Evolutionary conservation across 352 stramenopile species (phyloP).

Genomic region (Globisporangium iwayamae): DNA sequence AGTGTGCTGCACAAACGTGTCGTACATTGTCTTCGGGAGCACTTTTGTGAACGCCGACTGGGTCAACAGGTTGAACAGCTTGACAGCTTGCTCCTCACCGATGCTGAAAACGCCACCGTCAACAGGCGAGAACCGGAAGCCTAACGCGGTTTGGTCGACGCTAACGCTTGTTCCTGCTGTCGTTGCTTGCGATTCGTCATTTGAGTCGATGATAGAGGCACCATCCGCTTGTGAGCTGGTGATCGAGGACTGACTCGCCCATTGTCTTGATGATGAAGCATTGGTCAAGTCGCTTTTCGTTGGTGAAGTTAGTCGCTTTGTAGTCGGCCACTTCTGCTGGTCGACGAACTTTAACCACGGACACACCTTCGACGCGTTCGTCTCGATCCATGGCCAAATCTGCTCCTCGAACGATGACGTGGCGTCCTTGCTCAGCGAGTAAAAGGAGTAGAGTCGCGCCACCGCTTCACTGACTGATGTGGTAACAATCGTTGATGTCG

Average conservation of each 20-base stretch:
- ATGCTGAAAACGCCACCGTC: constrained; percentile 60
- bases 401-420: constrained; percentile 32
- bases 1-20: constrained; percentile 85
- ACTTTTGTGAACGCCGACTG: constrained; percentile 74
- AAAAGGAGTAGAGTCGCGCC: constrained; percentile 41
- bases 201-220: constrained; percentile 10
- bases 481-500: constrained; percentile 49
- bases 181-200: constrained; percentile 18
- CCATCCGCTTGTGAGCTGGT: constrained; percentile 19
- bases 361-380: constrained; percentile 41
- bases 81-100: constrained; percentile 48
- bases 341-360: constrained; percentile 75
- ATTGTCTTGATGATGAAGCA: constrained; percentile 12
- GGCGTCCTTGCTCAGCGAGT: constrained; percentile 35
- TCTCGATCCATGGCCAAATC: constrained; percentile 66
- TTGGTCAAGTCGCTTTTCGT: constrained; percentile 17
- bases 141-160: constrained; percentile 27
- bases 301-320: constrained; percentile 37
- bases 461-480: constrained; percentile 54
- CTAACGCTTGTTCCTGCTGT: constrained; percentile 15
- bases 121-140: constrained; percentile 66
- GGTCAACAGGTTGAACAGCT: constrained; percentile 60
- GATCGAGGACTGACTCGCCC: constrained; percentile 11
- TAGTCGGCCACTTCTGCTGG: constrained; percentile 61
- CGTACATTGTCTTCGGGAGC: constrained; percentile 71